A percentile compares a stretch with the other conserved stretches of the same genome.
These are phyloP conservation scores for Pichia kudriavzevii DNA, from an alignment of 1,139 yeast genomes.

Conservation along the genomic window DNA sequence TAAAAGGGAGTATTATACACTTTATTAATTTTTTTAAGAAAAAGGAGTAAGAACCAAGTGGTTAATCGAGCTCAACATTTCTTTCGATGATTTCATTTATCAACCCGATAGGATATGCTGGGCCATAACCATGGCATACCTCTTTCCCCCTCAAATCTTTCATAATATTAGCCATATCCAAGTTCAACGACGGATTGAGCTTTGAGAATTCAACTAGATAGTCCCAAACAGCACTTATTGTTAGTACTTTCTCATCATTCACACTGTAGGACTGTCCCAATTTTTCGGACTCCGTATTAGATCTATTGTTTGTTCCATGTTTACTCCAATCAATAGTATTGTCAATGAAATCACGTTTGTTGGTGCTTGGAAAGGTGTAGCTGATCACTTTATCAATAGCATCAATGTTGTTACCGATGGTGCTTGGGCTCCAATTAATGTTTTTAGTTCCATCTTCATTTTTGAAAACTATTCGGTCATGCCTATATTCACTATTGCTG, in stretches of 20 bases:
- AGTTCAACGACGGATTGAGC: conserved; percentile 39
- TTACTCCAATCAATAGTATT: conserved; percentile 17
- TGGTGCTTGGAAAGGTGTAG: conserved; percentile 12
- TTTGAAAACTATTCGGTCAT: too few species aligned
- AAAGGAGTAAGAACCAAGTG: too few species aligned
- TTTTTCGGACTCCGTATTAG: conserved; percentile 1
- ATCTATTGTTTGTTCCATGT: conserved; percentile 8
- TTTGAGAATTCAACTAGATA: conserved; percentile 46
- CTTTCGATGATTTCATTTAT: conserved; percentile 35
- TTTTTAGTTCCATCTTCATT: too few species aligned
- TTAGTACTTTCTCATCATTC: conserved; percentile 42
- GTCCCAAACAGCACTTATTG: conserved; percentile 81
- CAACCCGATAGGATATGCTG: conserved; percentile 55
- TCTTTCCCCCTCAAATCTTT: conserved; percentile 55
- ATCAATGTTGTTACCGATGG: too few species aligned
- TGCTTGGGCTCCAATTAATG: too few species aligned
- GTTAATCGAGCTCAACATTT: conserved; percentile 9
- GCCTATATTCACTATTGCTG: conserved; percentile 2
- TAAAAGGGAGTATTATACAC: too few species aligned
- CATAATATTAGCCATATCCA: conserved; percentile 57
- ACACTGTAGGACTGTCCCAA: conserved; percentile 23
- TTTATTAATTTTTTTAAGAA: too few species aligned
- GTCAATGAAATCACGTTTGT: conserved; percentile 22
- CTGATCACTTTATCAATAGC: too few species aligned
- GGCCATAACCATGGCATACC: conserved; percentile 76